Percentiles rank a stretch among this genome's conserved stretches.
Evolutionary conservation across 495 filamentous ascomycete genomes (phyloP).

Genomic region (Penicillium steckii): DNA sequence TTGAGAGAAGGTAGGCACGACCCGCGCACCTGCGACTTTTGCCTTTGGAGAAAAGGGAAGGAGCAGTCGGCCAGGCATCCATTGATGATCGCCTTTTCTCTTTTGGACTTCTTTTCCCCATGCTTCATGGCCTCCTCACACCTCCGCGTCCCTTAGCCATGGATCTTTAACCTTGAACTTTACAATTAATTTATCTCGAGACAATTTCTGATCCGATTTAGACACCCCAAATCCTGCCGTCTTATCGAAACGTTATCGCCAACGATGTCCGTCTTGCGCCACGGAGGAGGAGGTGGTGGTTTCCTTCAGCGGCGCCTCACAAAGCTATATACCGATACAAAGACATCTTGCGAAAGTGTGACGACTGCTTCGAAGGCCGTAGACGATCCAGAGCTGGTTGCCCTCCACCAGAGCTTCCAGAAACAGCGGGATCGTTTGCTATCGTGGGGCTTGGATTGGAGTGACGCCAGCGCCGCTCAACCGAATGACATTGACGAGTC

Average conservation of each 20-base stretch:
- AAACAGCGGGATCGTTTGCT: slow-evolving; percentile 65
- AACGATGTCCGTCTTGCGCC: slow-evolving; percentile 50
- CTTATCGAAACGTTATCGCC: slow-evolving; percentile 28
- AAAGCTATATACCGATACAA: slow-evolving; percentile 89
- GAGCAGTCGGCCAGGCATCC: slow-evolving; percentile 22
- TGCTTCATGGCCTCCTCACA: slow-evolving; percentile 8
- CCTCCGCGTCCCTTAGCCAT: background rate
- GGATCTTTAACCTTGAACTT: background rate
- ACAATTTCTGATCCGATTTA: background rate
- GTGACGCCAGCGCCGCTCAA: slow-evolving; percentile 61
- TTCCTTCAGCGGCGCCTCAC: slow-evolving; percentile 69
- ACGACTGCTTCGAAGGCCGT: slow-evolving; percentile 65
- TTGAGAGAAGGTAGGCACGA: background rate
- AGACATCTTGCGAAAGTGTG: slow-evolving; percentile 80
- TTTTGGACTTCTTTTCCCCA: background rate
- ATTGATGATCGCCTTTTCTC: slow-evolving; percentile 12
- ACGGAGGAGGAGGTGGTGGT: slow-evolving; percentile 42
- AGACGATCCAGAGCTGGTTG: slow-evolving; percentile 52
- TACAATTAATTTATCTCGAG: background rate
- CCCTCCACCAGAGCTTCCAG: slow-evolving; percentile 56
- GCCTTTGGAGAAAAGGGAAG: background rate
- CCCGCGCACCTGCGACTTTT: background rate
- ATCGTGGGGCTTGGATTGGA: slow-evolving; percentile 91
- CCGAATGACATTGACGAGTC: slow-evolving; percentile 85
- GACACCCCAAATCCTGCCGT: background rate